Conservation (phyloP, 352 stramenopile genomes). For the Globisporangium spiculum region DNA sequence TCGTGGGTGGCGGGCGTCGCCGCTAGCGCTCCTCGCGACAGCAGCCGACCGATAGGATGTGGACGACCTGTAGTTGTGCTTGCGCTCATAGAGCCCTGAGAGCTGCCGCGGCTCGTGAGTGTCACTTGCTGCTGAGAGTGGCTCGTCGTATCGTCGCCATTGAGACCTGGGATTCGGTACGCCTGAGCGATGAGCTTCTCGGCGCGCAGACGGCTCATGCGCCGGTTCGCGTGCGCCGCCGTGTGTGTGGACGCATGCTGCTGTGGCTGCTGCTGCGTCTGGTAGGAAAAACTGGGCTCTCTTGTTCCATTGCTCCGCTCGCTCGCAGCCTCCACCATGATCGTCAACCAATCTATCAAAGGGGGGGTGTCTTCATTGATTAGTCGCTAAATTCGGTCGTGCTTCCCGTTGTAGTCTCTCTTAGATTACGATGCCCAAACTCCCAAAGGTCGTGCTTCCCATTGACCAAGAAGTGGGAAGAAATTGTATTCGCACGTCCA, state of each 20-base stretch:
- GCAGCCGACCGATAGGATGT: slow-evolving; percentile 17
- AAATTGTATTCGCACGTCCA: no score
- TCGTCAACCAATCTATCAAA: no score
- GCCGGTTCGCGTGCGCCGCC: background rate
- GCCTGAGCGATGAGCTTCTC: slow-evolving; percentile 41
- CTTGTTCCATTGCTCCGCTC: background rate
- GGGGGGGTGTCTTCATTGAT: no score
- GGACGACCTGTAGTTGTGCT: slow-evolving; percentile 1
- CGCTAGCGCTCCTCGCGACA: slow-evolving; percentile 20
- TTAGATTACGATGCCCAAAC: no score
- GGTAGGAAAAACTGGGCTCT: background rate
- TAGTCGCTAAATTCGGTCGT: no score
- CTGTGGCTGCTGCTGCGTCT: background rate
- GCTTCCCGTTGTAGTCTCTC: no score
- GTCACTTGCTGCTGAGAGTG: background rate
- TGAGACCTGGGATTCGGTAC: slow-evolving; percentile 26
- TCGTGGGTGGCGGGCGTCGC: slow-evolving; percentile 24
- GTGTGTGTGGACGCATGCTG: background rate
- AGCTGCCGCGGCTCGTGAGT: background rate
- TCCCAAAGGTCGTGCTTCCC: no score
- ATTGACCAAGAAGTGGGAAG: no score
- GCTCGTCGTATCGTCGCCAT: background rate
- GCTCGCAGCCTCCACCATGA: background rate
- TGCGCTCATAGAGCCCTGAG: background rate
- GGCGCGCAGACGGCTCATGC: slow-evolving; percentile 41